Conservation (phyloP, 257 asterid genomes). For the Nicotiana knightiana region DNA sequence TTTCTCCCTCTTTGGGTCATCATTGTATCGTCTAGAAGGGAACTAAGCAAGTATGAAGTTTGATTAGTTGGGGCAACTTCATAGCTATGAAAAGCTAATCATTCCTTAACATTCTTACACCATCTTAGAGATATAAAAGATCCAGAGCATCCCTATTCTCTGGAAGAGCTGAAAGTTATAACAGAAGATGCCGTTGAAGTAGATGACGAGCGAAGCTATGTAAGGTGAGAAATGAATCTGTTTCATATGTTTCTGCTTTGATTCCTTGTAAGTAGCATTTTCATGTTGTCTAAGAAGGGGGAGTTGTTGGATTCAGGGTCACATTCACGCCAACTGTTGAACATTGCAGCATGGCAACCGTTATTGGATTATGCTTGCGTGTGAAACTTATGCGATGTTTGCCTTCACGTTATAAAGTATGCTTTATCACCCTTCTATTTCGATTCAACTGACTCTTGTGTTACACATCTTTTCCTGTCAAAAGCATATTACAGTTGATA, state of each 20-base stretch:
- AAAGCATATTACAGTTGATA: not conserved
- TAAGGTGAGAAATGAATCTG: conserved; percentile 46
- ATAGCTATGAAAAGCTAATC: conserved; percentile 14
- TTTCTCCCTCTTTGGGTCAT: not conserved
- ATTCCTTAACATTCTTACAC: conserved; percentile 65
- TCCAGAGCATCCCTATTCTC: conserved; percentile 92
- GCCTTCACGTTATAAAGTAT: conserved; percentile 80
- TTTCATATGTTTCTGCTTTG: conserved; percentile 6
- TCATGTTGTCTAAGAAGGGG: conserved; percentile 2
- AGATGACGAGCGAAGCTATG: conserved; percentile 59
- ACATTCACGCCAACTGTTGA: conserved; percentile 97
- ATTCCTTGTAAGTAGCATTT: not conserved
- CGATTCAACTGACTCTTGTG: not conserved
- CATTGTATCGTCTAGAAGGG: not conserved
- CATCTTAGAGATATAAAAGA: conserved; percentile 97
- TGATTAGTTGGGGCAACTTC: not conserved
- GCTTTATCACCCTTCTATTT: conserved; percentile 2
- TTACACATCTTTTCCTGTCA: not conserved
- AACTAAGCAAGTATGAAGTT: not conserved
- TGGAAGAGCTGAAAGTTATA: conserved; percentile 89
- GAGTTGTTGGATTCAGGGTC: conserved; percentile 40
- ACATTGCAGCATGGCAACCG: conserved; percentile 92
- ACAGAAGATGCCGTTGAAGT: conserved; percentile 86
- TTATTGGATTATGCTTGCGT: conserved; percentile 87
- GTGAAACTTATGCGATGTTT: conserved; percentile 90